Evolutionary conservation across 495 filamentous ascomycete genomes (phyloP).

Genomic region (Penicillium ucsense): DNA sequence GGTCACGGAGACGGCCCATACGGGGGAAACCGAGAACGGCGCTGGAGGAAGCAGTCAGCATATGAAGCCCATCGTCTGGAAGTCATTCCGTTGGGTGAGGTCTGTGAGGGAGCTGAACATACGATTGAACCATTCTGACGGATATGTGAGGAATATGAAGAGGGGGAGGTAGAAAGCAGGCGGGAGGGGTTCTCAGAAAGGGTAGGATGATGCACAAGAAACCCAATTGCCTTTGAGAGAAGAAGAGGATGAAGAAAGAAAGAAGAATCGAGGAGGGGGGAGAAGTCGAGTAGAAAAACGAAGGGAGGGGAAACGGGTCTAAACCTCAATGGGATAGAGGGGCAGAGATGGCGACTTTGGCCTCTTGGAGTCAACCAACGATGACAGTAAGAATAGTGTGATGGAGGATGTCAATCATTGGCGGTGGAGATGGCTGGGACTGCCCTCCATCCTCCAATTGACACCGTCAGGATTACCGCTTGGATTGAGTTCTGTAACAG

Average conservation of each 20-base stretch:
- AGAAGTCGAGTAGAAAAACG: constrained; percentile 21
- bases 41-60: constrained; percentile 16
- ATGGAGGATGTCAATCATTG: no score
- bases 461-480: no score
- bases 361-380: background rate
- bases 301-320: constrained; percentile 16
- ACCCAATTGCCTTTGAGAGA: constrained; percentile 18
- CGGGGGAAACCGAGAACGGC: constrained; percentile 79
- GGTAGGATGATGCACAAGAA: constrained; percentile 11
- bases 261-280: constrained; percentile 13
- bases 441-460: no score
- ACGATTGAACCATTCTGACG: constrained; percentile 76
- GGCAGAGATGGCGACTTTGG: constrained; percentile 4
- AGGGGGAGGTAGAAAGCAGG: constrained; percentile 10
- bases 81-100: constrained; percentile 8
- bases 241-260: constrained; percentile 11
- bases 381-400: no score
- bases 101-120: constrained; percentile 14
- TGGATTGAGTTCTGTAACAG: no score
- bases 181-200: constrained; percentile 7
- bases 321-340: constrained; percentile 18
- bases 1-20: constrained; percentile 95
- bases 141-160: constrained; percentile 19
- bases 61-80: constrained; percentile 9
- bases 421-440: no score